phyloP scores from a whole-genome alignment of 768 basidiomycete species.

The Porphyrellus cyaneotinctus region DNA sequence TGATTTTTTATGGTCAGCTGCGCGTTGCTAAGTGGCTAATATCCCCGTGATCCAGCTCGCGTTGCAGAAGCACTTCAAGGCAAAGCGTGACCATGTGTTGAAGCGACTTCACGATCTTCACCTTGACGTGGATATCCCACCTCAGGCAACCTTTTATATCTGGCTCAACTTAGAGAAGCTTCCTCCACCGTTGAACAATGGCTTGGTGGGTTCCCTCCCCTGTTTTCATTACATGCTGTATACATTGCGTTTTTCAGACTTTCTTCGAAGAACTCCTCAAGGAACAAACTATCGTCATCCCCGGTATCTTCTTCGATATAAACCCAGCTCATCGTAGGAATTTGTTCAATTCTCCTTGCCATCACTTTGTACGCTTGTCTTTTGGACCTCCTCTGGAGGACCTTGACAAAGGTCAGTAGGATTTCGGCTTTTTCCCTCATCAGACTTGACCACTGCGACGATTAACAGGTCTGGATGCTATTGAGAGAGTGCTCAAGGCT shows the following conservation, averaged over 20 bases:
- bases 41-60: slow-evolving; percentile 46
- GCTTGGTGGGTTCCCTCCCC: slow-evolving; percentile 51
- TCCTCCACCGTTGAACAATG: slow-evolving; percentile 81
- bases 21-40: background rate
- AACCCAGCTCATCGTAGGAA: slow-evolving; percentile 78
- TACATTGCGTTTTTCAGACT: slow-evolving; percentile 41
- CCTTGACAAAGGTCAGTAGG: slow-evolving; percentile 62
- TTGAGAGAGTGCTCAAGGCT: slow-evolving; percentile 70
- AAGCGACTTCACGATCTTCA: slow-evolving; percentile 73
- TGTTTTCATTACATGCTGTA: background rate
- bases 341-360: slow-evolving; percentile 85
- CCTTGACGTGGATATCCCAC: slow-evolving; percentile 73
- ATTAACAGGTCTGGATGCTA: slow-evolving; percentile 72
- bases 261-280: slow-evolving; percentile 95
- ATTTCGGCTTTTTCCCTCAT: background rate
- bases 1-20: slow-evolving; percentile 16
- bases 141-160: slow-evolving; percentile 86
- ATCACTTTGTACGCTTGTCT: slow-evolving; percentile 83
- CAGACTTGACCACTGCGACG: background rate
- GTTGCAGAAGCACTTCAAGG: slow-evolving; percentile 86
- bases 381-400: slow-evolving; percentile 81
- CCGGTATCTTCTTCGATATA: slow-evolving; percentile 88
- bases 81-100: slow-evolving; percentile 88
- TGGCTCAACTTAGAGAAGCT: slow-evolving; percentile 86
- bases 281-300: slow-evolving; percentile 86